Evolutionary conservation across 768 basidiomycete genomes (phyloP).

Genomic region (Mycena galopus): DNA sequence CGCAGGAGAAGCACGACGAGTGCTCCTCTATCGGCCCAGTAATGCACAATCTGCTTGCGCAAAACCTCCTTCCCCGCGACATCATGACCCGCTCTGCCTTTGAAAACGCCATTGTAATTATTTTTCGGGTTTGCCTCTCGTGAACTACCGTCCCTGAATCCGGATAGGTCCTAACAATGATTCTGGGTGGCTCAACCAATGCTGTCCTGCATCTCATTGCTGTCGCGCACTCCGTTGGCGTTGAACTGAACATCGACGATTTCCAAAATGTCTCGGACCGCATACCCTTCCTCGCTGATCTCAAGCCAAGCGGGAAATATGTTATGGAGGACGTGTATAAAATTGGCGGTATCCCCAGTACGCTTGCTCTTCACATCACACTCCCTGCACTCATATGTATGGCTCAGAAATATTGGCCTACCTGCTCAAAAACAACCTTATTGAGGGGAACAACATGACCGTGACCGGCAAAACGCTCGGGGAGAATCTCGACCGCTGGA

Average conservation of each 20-base stretch:
- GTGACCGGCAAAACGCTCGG: constrained; percentile 92
- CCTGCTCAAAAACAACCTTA: constrained; percentile 86
- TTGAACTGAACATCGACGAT: constrained; percentile 90
- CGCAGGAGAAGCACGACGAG: constrained; percentile 88
- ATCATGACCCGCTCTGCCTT: constrained; percentile 98
- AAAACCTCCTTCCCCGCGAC: constrained; percentile 92
- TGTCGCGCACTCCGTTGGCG: constrained; percentile 95
- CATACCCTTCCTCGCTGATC: constrained; percentile 93
- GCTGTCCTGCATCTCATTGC: constrained; percentile 98
- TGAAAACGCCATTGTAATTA: constrained; percentile 93
- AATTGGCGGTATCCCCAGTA: constrained; percentile 96
- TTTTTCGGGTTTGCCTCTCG: constrained; percentile 29
- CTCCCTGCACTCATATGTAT: constrained; percentile 12
- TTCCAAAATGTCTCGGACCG: constrained; percentile 95
- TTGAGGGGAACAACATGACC: constrained; percentile 92
- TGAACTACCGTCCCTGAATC: background rate
- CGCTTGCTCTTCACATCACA: constrained; percentile 44
- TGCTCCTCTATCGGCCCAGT: constrained; percentile 82
- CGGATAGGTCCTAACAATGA: constrained; percentile 92
- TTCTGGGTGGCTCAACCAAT: constrained; percentile 97
- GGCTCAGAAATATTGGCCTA: constrained; percentile 83
- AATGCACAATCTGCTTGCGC: constrained; percentile 90
- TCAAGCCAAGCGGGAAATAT: constrained; percentile 98
- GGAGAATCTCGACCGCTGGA: constrained; percentile 94
- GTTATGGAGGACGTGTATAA: constrained; percentile 98